phyloP scores from a whole-genome alignment of 148 eudicot genomes.

The Fagopyrum homotropicum region DNA sequence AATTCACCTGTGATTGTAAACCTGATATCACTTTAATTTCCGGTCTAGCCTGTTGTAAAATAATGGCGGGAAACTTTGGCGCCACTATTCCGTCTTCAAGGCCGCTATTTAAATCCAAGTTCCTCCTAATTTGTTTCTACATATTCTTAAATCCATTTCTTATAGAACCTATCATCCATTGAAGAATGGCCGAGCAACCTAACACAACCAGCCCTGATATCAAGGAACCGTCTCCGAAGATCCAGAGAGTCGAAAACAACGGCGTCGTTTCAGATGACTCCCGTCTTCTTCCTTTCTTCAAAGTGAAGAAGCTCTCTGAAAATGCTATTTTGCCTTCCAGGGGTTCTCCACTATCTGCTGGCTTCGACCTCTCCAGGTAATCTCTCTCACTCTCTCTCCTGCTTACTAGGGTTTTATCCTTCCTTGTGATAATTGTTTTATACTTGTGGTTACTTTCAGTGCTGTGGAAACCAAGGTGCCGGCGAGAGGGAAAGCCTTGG shows the following conservation, averaged over 20 bases:
- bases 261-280: constrained; percentile 10
- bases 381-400: neutral
- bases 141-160: neutral
- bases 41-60: too few species aligned
- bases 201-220: constrained; percentile 25
- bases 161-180: neutral
- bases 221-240: constrained; percentile 41
- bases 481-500: constrained; percentile 78
- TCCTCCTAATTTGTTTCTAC: neutral
- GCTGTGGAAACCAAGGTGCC: constrained; percentile 66
- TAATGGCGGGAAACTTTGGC: constrained; percentile 44
- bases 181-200: constrained; percentile 34
- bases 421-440: neutral
- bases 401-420: too few species aligned
- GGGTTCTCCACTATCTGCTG: constrained; percentile 66
- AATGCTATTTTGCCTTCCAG: constrained; percentile 65
- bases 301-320: constrained; percentile 72
- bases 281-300: constrained; percentile 13
- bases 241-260: constrained; percentile 38
- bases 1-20: too few species aligned
- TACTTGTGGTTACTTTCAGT: constrained; percentile 22
- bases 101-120: constrained; percentile 1
- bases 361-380: constrained; percentile 83
- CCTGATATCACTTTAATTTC: too few species aligned
- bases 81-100: constrained; percentile 18